A percentile compares a stretch with the other conserved stretches of the same genome.
Evolutionary conservation across 176 grass and related monocot genomes (phyloP).

Genomic region (Pontederia paniculata): DNA sequence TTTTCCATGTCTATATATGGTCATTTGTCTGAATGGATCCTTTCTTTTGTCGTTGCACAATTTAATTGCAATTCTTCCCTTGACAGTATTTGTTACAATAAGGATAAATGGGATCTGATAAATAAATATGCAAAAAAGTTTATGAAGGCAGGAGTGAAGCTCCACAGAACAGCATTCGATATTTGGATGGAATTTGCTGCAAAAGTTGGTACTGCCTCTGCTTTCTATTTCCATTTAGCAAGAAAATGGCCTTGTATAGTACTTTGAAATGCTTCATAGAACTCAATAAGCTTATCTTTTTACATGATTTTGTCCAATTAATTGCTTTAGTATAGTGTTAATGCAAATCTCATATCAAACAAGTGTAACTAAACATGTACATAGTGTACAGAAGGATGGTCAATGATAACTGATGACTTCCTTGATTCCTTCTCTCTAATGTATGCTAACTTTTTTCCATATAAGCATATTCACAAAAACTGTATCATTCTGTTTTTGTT

Average conservation of each 20-base stretch:
- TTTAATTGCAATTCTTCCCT: background rate
- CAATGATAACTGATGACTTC: too few relatives aligned
- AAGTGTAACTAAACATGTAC: too few relatives aligned
- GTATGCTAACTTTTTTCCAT: too few relatives aligned
- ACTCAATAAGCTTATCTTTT: too few relatives aligned
- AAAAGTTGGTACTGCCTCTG: slow-evolving; percentile 45
- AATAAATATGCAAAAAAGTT: slow-evolving; percentile 58
- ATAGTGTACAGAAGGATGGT: too few relatives aligned
- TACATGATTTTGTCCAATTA: too few relatives aligned
- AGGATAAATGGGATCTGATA: slow-evolving; percentile 71
- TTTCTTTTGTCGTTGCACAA: background rate
- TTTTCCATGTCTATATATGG: too few relatives aligned
- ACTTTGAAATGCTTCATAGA: background rate
- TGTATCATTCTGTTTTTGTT: too few relatives aligned
- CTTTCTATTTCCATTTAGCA: slow-evolving; percentile 1
- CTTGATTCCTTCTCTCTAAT: too few relatives aligned
- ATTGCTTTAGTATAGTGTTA: too few relatives aligned
- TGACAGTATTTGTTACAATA: slow-evolving; percentile 79
- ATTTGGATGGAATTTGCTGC: slow-evolving; percentile 94
- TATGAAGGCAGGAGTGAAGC: slow-evolving; percentile 68
- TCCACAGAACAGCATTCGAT: slow-evolving; percentile 64
- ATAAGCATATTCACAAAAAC: too few relatives aligned
- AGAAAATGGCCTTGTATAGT: slow-evolving; percentile 3
- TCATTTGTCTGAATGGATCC: background rate
- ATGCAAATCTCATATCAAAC: too few relatives aligned